These are phyloP conservation scores for Ilex asprella DNA, from an alignment of 257 asterid species.

Conservation along the genomic window DNA sequence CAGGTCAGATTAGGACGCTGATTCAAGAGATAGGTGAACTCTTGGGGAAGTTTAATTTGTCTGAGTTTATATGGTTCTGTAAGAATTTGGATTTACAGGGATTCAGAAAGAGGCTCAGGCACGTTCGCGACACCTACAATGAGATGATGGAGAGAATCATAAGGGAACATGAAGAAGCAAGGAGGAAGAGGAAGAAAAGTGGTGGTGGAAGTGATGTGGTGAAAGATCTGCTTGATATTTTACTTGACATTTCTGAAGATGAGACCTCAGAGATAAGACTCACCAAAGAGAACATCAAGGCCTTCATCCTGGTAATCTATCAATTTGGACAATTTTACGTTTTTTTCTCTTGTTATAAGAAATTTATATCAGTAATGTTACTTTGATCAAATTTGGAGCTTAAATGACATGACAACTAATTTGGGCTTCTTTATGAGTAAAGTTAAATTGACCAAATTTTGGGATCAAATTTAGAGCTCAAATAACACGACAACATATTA, in stretches of 20 bases:
- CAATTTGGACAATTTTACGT: no score
- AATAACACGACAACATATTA: no score
- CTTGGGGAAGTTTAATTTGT: conserved; percentile 48
- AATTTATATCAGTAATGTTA: no score
- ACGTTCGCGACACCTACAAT: conserved; percentile 44
- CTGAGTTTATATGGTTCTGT: conserved; percentile 62
- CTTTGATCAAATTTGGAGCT: no score
- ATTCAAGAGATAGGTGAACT: conserved; percentile 47
- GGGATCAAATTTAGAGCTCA: no score
- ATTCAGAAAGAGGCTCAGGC: conserved; percentile 36
- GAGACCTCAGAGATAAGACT: conserved; percentile 36
- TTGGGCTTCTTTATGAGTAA: no score
- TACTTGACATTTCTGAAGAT: conserved; percentile 61
- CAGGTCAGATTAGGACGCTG: conserved; percentile 43
- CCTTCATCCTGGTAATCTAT: conserved; percentile 54
- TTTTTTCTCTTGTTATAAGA: no score
- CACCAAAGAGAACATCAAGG: conserved; percentile 58
- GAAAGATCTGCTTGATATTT: conserved; percentile 54
- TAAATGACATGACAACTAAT: no score
- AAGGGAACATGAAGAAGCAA: conserved; percentile 36
- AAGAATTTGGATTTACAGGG: conserved; percentile 72
- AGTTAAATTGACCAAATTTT: no score
- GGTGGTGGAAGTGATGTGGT: conserved; percentile 13
- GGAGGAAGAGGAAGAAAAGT: conserved; percentile 18
- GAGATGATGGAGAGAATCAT: conserved; percentile 56